Percentiles rank a stretch among this genome's conserved stretches.
Evolutionary conservation across 768 basidiomycete genomes (phyloP).

Genomic region (Amanita fuliginea): DNA sequence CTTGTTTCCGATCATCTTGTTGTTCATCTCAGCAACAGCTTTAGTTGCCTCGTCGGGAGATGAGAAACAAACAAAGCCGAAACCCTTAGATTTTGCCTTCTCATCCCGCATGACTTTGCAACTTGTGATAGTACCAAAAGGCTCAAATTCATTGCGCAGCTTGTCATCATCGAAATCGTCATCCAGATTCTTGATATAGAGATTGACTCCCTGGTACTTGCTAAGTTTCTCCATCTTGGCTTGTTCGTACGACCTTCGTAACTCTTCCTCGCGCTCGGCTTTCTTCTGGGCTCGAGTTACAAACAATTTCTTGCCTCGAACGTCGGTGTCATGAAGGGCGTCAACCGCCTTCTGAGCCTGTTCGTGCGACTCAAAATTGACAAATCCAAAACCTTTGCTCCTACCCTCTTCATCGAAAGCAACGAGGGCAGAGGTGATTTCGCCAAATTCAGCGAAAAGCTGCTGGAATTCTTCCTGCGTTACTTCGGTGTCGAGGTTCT

Average conservation of each 20-base stretch:
- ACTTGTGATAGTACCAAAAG: conserved; percentile 94
- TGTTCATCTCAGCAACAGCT: conserved; percentile 99
- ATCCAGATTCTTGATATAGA: conserved; percentile 99
- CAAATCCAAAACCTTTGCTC: conserved; percentile 97
- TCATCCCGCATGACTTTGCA: conserved; percentile 99
- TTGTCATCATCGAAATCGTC: conserved; percentile 98
- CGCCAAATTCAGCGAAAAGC: conserved; percentile 70
- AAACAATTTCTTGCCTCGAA: conserved; percentile 83
- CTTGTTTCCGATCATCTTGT: conserved; percentile 98
- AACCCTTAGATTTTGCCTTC: conserved; percentile 86
- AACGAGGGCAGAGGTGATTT: conserved; percentile 82
- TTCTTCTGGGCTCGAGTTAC: conserved; percentile 98
- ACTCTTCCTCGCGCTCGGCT: conserved; percentile 93
- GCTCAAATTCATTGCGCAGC: conserved; percentile 91
- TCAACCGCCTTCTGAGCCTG: conserved; percentile 89
- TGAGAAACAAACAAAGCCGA: conserved; percentile 98
- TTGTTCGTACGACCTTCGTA: conserved; percentile 87
- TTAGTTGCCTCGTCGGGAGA: conserved; percentile 98
- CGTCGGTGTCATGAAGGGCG: conserved; percentile 73
- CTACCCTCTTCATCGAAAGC: conserved; percentile 79
- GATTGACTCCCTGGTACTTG: conserved; percentile 98
- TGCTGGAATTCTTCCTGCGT: conserved; percentile 78
- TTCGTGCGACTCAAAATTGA: conserved; percentile 92
- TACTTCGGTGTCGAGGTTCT: conserved; percentile 85
- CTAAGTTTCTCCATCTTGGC: conserved; percentile 94